These are phyloP conservation scores for Jaminaea rosea DNA, from an alignment of 1,284 basidiomycete genomes.

Conservation along the genomic window DNA sequence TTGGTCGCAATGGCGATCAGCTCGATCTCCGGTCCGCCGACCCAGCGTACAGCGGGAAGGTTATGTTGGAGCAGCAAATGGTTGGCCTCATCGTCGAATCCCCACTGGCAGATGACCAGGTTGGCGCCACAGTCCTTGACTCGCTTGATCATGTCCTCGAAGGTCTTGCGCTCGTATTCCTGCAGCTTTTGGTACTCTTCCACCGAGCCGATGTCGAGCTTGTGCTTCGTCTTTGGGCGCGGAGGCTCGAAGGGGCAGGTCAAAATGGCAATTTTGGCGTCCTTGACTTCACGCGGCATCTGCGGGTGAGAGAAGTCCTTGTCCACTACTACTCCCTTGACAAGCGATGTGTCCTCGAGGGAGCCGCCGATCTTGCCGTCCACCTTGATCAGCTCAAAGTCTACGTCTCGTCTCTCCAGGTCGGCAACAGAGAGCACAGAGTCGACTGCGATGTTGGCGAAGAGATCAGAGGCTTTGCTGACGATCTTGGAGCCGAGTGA, in stretches of 20 bases:
- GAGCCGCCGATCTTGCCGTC: conserved; percentile 97
- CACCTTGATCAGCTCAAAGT: conserved; percentile 98
- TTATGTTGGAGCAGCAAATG: conserved; percentile 96
- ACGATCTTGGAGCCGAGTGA: conserved; percentile 97
- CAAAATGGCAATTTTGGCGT: conserved; percentile 89
- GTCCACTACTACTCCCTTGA: conserved; percentile 93
- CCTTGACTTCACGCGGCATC: conserved; percentile 79
- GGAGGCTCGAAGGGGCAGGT: conserved; percentile 99
- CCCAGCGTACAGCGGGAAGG: conserved; percentile 96
- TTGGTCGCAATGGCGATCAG: conserved; percentile 97
- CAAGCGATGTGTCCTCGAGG: conserved; percentile 82
- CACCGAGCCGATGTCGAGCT: conserved; percentile 93
- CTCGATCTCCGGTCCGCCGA: conserved; percentile 98
- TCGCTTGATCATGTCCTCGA: conserved; percentile 89
- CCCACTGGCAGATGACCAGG: conserved; percentile 98
- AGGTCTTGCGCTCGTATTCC: conserved; percentile 92
- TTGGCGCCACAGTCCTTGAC: conserved; percentile 98
- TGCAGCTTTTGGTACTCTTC: conserved; percentile 94
- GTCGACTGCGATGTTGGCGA: conserved; percentile 94
- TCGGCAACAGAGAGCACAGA: conserved; percentile 93
- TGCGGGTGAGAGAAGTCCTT: conserved; percentile 99
- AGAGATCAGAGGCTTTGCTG: conserved; percentile 88
- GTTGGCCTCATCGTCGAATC: conserved; percentile 99
- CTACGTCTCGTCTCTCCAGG: conserved; percentile 84
- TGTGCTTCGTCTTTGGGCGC: conserved; percentile 98